phyloP scores from a whole-genome alignment of 179 eudicot species.

The Heliamphora pulchella region DNA sequence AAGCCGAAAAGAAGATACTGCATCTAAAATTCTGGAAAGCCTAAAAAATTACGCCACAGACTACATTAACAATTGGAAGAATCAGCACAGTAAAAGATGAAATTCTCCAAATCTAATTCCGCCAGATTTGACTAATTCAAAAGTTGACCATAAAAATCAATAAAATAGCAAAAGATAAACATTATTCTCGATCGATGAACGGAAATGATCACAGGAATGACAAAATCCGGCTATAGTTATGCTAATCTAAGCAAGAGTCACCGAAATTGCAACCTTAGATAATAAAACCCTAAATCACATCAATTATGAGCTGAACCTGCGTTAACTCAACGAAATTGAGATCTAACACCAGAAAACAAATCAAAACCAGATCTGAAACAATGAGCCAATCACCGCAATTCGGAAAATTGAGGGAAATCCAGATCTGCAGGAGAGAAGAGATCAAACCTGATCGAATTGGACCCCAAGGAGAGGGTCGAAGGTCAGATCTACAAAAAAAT shows the following conservation, averaged over 20 bases:
- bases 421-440: constrained; percentile 5
- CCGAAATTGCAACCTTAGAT: neutral
- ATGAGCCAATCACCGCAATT: neutral
- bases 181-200: neutral
- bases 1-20: neutral
- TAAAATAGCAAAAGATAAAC: neutral
- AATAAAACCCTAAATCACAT: constrained; percentile 5
- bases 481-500: constrained; percentile 3
- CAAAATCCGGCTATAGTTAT: neutral
- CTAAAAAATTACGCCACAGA: neutral
- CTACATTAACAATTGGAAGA: neutral
- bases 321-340: neutral
- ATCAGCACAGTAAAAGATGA: neutral
- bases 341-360: neutral
- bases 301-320: neutral
- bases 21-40: neutral
- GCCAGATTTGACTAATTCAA: constrained; percentile 6
- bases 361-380: constrained; percentile 10
- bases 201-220: neutral
- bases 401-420: neutral
- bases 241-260: neutral
- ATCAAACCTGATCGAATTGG: constrained; percentile 10
- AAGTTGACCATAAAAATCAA: neutral
- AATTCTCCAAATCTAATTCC: neutral
- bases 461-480: neutral